Evolutionary conservation across 1,284 basidiomycete species (phyloP), one percentile per base, ranked within the genome.

Genomic region (Leccinum subrobustum): DNA sequence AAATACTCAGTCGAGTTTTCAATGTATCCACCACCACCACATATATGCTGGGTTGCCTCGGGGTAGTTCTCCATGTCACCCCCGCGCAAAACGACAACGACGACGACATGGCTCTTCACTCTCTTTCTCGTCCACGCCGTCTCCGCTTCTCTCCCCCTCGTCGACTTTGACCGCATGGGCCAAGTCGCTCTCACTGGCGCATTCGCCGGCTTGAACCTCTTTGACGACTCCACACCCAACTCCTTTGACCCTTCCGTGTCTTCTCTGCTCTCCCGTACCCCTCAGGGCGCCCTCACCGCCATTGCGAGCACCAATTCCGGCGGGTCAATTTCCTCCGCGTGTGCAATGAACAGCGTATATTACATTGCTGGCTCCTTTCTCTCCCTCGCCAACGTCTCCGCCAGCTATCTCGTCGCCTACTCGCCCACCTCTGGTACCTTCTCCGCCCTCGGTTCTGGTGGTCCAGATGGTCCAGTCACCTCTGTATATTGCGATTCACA

Each of bases 101-200:
- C 35, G 23, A 52, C 33, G 25, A 5, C 53, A 61, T 70, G 71
- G 64, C 37, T 58, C 37, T 53, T 58, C 29, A 57, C 58, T 54
- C 48, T 57, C 54, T 63, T 44, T 54, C 56, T 75, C 60, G 62
- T 72, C 39, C 64, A 74, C 73, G 65, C 73, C 70, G 85, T 76
- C 60, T 76, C 79, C 63, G 87, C 89, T 12, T 77, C 84, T 55
- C 76, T 91, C 52, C 94, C 94, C 37, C 82, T 86, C 68, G 86
- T 97, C 76, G 93, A 97, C 77, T 96, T 93, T 75, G 81, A 89
- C 70, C 88, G 90, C 63, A 95, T 96, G 91, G 95, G 95, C 64
- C 87, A 81, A 60, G 94, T 97, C 60, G 93, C 87, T 59, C 80
- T 97, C 51, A 86, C 89, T 39, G 95, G 95, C 59, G 82, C 91